phyloP scores from a whole-genome alignment of 805 yeast species.

The Metschnikowia lachancei region DNA sequence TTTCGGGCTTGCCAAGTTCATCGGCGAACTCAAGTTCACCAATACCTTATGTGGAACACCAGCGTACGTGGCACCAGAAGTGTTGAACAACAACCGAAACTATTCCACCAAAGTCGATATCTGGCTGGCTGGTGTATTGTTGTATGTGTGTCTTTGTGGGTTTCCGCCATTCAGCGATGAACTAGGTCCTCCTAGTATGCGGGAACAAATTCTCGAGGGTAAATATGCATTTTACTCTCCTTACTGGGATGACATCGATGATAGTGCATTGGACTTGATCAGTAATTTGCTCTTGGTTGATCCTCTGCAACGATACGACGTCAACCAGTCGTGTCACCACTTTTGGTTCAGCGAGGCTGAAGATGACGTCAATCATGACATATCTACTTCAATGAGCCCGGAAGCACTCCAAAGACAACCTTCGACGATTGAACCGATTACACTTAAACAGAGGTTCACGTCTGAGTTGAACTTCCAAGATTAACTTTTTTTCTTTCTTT shows the following conservation, averaged over 20 bases:
- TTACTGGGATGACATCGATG: constrained; percentile 72
- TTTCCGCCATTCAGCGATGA: constrained; percentile 86
- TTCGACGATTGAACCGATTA: constrained; percentile 13
- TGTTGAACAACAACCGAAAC: constrained; percentile 51
- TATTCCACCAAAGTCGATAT: constrained; percentile 73
- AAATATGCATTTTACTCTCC: constrained; percentile 75
- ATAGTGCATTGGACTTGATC: constrained; percentile 63
- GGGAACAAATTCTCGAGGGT: constrained; percentile 67
- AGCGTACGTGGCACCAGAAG: constrained; percentile 84
- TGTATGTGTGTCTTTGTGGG: constrained; percentile 78
- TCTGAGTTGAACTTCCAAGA: constrained; percentile 16
- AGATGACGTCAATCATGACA: background rate
- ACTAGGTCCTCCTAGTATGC: constrained; percentile 74
- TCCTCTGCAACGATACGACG: constrained; percentile 43
- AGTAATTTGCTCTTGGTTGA: constrained; percentile 57
- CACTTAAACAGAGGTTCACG: constrained; percentile 19
- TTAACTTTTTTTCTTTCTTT: background rate
- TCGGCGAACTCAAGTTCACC: constrained; percentile 72
- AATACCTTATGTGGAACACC: constrained; percentile 84
- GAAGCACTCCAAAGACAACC: constrained; percentile 4
- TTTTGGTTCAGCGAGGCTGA: constrained; percentile 40
- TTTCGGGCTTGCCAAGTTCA: constrained; percentile 69
- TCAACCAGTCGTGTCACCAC: constrained; percentile 40
- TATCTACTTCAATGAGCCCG: background rate
- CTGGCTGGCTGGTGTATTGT: constrained; percentile 79